Conservation (phyloP, 345 rosid species). For the Euclidium syriacum region DNA sequence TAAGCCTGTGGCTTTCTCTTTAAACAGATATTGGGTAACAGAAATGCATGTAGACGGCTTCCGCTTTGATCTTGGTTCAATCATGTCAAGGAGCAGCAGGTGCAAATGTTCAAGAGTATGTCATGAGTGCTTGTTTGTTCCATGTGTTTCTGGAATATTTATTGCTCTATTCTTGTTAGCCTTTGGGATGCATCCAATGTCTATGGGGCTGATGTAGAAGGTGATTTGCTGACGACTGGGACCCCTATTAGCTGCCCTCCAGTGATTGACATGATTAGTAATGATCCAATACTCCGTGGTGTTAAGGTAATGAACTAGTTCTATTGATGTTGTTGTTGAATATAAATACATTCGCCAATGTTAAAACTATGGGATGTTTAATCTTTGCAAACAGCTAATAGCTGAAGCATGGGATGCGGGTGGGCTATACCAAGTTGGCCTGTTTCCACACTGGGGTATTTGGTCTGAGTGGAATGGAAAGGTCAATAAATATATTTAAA, state of each 20-base stretch:
- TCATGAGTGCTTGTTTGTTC: slow-evolving; percentile 14
- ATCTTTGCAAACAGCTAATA: slow-evolving; percentile 55
- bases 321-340: neutral
- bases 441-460: slow-evolving; percentile 90
- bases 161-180: slow-evolving; percentile 31
- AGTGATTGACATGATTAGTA: slow-evolving; percentile 81
- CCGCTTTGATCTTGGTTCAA: slow-evolving; percentile 98
- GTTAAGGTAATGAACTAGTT: slow-evolving; percentile 59
- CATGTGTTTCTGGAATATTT: slow-evolving; percentile 17
- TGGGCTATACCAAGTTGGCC: slow-evolving; percentile 96
- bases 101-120: slow-evolving; percentile 17
- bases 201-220: slow-evolving; percentile 61
- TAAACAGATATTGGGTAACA: slow-evolving; percentile 88
- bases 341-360: neutral
- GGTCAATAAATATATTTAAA: slow-evolving; percentile 42
- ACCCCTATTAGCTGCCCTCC: slow-evolving; percentile 86
- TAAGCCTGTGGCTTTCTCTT: slow-evolving; percentile 10
- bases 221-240: slow-evolving; percentile 72
- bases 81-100: slow-evolving; percentile 95
- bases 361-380: neutral
- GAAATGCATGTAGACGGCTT: slow-evolving; percentile 99
- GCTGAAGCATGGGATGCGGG: slow-evolving; percentile 99
- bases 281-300: slow-evolving; percentile 80
- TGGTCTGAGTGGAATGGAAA: slow-evolving; percentile 99
- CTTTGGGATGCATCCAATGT: slow-evolving; percentile 91